Evolutionary conservation across 2,329 filamentous ascomycete genomes (phyloP).

Genomic region (Colletotrichum sp.): DNA sequence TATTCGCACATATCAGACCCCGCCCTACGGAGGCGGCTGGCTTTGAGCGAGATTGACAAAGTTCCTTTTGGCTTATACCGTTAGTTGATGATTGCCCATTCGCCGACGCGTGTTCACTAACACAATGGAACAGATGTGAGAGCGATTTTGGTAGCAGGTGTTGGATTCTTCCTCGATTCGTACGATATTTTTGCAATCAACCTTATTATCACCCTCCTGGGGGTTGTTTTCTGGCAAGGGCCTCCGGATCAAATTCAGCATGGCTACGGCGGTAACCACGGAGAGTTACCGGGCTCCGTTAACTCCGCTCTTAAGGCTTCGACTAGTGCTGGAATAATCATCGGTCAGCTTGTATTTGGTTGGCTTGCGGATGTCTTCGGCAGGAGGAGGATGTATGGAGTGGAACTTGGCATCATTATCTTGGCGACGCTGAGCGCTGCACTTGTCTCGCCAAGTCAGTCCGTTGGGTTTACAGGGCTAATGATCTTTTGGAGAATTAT

Average conservation of each 20-base stretch:
- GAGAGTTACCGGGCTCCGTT: constrained; percentile 65
- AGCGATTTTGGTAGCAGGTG: constrained; percentile 76
- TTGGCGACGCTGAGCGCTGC: constrained; percentile 72
- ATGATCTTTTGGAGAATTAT: constrained; percentile 79
- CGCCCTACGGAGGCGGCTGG: constrained; percentile 77
- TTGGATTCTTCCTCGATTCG: constrained; percentile 84
- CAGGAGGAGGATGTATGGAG: constrained; percentile 81
- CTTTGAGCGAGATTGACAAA: constrained; percentile 81
- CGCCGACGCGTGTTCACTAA: constrained; percentile 8
- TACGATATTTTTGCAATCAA: constrained; percentile 86
- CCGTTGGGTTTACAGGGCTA: constrained; percentile 63
- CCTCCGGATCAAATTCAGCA: constrained; percentile 35
- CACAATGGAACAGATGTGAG: constrained; percentile 61
- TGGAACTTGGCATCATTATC: constrained; percentile 77
- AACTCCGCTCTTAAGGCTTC: constrained; percentile 83
- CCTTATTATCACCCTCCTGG: constrained; percentile 73
- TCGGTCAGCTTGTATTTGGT: constrained; percentile 80
- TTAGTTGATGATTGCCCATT: constrained; percentile 29
- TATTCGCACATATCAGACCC: constrained; percentile 71
- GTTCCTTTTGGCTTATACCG: constrained; percentile 77
- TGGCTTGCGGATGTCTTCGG: constrained; percentile 79
- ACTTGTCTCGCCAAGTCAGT: constrained; percentile 64
- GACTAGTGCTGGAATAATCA: constrained; percentile 78
- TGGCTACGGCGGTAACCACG: constrained; percentile 55
- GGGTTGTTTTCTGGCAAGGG: constrained; percentile 76